Evolutionary conservation across 768 basidiomycete genomes (phyloP), one percentile per base, ranked within the genome.

Genomic region (Lactifluus piperatus): DNA sequence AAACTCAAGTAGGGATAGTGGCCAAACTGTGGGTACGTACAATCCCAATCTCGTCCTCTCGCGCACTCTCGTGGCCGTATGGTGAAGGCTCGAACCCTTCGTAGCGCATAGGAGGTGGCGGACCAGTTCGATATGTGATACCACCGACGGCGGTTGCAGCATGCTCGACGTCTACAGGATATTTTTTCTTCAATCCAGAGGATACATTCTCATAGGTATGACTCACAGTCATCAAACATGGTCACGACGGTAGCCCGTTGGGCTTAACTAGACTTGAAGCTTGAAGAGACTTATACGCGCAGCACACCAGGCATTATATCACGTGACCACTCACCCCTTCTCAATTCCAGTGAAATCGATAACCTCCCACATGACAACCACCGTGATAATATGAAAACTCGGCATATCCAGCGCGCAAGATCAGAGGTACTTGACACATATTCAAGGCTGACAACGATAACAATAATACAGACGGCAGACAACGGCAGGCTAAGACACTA

Each of bases 41-140:
- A 46, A 63, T 62, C 14, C 54, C 54, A 36, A 74, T 67, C 43
- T 75, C 73, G 37, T 76, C 77, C 56, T 75, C 74, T 60, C 74
- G 71, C 60, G 71, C 66, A 70, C 84, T 81, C 67, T 80, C 76
- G 57, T 71, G 70, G 44, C 79, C 80, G 56, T 79, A 78, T 1
- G 84, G 80, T 20, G 83, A 84, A 22, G 81, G 82, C 71, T 97
- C 94, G 67, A 93, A 97, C 10, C 93, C 94, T 68, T 95, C 88
- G 66, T 88, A 94, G 55, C 87, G 82, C 24, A 94, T 72, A 29
- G 80, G 76, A 4, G 84, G 83, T 24, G 82, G 68, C 1, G 79
- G 70, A 52, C 71, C 73, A 27, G 71, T 64, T 44, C 69, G 65
- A 50, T 72, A 70, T 52, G 39, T 69, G 37, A 70, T 68, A 29